Conservation (phyloP, 2,329 filamentous ascomycete species). For the Talaromyces albobiverticillius region DNA sequence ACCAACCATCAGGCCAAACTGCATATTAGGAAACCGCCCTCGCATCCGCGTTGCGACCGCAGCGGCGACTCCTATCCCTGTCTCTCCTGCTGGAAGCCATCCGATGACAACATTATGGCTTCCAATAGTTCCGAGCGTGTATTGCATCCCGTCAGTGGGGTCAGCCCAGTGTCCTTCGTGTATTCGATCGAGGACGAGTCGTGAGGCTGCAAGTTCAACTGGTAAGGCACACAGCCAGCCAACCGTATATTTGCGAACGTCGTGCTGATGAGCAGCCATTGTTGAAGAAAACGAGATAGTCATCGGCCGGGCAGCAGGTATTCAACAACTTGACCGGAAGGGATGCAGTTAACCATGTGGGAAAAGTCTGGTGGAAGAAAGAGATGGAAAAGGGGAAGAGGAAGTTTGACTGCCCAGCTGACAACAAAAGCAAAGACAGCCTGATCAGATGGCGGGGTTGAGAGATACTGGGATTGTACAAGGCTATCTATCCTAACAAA, state of each 20-base stretch:
- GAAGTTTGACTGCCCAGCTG: no score
- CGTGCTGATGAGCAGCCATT: no score
- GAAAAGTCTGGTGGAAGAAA: no score
- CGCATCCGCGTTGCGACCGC: constrained; percentile 16
- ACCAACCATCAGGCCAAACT: constrained; percentile 18
- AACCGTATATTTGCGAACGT: constrained; percentile 4
- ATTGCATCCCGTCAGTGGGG: constrained; percentile 15
- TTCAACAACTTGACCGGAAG: no score
- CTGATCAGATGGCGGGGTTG: no score
- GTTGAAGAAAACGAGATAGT: no score
- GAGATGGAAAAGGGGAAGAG: no score
- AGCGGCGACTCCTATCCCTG: constrained; percentile 15
- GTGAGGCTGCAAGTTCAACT: constrained; percentile 14
- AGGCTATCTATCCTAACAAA: no score
- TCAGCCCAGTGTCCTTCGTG: constrained; percentile 6
- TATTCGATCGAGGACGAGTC: constrained; percentile 12
- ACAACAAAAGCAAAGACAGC: no score
- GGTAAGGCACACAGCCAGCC: background rate
- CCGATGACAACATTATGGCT: constrained; percentile 17
- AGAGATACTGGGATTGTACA: no score
- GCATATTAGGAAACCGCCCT: constrained; percentile 15
- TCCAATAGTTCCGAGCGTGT: constrained; percentile 16
- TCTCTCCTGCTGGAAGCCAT: constrained; percentile 8
- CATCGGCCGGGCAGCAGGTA: no score
- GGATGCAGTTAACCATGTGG: no score